A percentile compares a stretch with the other conserved stretches of the same genome.
Conservation (phyloP, 2,329 filamentous ascomycete species). For the Aspergillus sp. region DNA sequence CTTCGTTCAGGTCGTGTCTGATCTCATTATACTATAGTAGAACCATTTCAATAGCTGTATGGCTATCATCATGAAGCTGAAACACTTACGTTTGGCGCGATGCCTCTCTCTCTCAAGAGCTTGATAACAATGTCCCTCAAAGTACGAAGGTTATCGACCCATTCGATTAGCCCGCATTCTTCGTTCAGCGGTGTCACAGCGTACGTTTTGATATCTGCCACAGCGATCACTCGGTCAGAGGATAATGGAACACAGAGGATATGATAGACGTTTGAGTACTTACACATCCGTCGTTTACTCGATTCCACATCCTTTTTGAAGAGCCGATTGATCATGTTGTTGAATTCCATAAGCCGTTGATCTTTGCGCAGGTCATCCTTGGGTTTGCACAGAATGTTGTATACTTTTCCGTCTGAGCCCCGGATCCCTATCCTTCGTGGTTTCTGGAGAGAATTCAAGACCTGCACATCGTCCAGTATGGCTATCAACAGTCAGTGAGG, state of each 20-base stretch:
- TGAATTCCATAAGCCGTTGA: constrained; percentile 98
- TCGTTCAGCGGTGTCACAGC: constrained; percentile 96
- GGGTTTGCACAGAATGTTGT: constrained; percentile 92
- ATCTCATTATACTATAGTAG: constrained; percentile 67
- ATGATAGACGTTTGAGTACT: constrained; percentile 16
- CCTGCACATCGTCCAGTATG: constrained; percentile 85
- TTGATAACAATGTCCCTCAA: constrained; percentile 85
- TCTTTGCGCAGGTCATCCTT: constrained; percentile 98
- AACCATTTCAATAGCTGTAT: constrained; percentile 2
- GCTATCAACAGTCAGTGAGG: constrained; percentile 33
- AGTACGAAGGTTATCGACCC: constrained; percentile 94
- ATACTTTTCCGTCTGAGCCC: constrained; percentile 84
- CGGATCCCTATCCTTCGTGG: constrained; percentile 85
- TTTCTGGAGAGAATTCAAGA: constrained; percentile 88
- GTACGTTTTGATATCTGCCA: constrained; percentile 82
- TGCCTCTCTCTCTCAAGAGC: constrained; percentile 73
- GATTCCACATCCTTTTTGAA: constrained; percentile 89
- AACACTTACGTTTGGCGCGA: constrained; percentile 53
- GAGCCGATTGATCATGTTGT: constrained; percentile 94
- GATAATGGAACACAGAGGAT: not conserved
- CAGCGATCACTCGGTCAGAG: not conserved
- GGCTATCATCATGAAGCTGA: not conserved
- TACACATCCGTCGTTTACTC: constrained; percentile 78
- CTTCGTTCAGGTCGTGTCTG: constrained; percentile 61
- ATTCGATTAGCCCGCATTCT: constrained; percentile 96